Evolutionary conservation across 2,329 filamentous ascomycete species (phyloP), one percentile per base, ranked within the genome.

Genomic region (Monosporascus cannonballus): DNA sequence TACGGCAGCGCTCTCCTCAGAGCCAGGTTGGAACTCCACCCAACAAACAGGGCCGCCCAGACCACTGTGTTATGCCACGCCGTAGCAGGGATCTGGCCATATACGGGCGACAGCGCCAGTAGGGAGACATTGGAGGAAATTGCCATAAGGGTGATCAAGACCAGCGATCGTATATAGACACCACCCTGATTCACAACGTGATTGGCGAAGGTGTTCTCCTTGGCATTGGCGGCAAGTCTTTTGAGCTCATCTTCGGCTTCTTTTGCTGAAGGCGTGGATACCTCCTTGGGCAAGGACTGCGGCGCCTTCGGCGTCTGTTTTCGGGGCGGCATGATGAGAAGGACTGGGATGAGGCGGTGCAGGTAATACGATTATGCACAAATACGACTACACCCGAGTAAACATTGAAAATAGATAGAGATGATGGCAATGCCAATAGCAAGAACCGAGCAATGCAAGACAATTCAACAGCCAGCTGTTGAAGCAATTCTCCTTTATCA

Each of bases 41-140:
- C 90, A 17, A 84, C 69, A 56, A 91, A 85, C 55, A 84, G 83
- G 27, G 83, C 84, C 3, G 80, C 73, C 61, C 84, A 84, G 56
- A 90, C 74, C 55, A 84, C 78, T 65, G 81, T 80, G 49, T 77
- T 73, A 67, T 96, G 93, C 68, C 86, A 87, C 59, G 86, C 76
- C 1, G 82, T 79, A 1, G 90, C 77, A 1, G 93, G 89, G 38
- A 96, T 89, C 17, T 86, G 84, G 50, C 94, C 94, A 70, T 95
- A 97, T 11, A 95, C 87, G 2, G 94, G 94, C 20, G 90, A 89
- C 36, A 97, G 76, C 39, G 82, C 85, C 56, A 91, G 76, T 65
- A 90, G 83, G 1, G 89, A 93, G 53, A 87, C 80, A 56, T 85
- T 83, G 47, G 87, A 85, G 55, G 80, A 84, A 42, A 85, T 66